These are phyloP conservation scores for Olyra latifolia DNA, from an alignment of 176 grass and related monocot genomes.

Conservation along the genomic window DNA sequence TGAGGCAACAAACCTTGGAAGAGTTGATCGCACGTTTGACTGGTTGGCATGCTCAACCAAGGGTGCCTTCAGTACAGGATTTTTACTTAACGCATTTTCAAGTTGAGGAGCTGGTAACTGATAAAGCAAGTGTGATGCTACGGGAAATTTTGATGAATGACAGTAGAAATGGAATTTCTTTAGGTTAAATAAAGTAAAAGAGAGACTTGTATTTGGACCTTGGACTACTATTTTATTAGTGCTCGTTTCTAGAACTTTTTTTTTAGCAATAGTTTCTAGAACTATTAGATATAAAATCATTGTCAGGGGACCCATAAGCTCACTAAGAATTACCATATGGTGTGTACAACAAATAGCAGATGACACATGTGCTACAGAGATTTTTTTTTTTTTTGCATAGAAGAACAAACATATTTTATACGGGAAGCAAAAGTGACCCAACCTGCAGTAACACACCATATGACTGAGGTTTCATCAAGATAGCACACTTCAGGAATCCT, in stretches of 20 bases:
- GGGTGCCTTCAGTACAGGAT: constrained; percentile 67
- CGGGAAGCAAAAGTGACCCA: constrained; percentile 13
- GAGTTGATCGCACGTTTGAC: constrained; percentile 64
- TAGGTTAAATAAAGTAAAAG: background rate
- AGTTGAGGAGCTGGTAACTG: constrained; percentile 96
- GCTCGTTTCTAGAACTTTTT: background rate
- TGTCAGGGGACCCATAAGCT: background rate
- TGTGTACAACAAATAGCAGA: background rate
- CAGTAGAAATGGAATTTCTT: background rate
- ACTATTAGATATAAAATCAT: background rate
- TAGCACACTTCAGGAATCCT: constrained; percentile 88
- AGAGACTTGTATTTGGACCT: background rate
- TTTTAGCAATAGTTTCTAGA: background rate
- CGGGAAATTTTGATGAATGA: background rate
- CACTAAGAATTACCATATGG: background rate
- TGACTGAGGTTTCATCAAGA: constrained; percentile 90
- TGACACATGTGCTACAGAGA: background rate
- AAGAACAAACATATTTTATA: constrained; percentile 23
- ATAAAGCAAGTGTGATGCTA: constrained; percentile 21
- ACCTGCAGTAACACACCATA: constrained; percentile 93
- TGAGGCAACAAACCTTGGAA: constrained; percentile 60
- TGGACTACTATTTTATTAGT: background rate
- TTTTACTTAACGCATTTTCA: constrained; percentile 83
- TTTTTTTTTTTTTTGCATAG: background rate
- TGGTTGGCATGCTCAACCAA: constrained; percentile 90